Evolutionary conservation across 805 yeast genomes (phyloP).

Genomic region (Starmerella scarabaei): DNA sequence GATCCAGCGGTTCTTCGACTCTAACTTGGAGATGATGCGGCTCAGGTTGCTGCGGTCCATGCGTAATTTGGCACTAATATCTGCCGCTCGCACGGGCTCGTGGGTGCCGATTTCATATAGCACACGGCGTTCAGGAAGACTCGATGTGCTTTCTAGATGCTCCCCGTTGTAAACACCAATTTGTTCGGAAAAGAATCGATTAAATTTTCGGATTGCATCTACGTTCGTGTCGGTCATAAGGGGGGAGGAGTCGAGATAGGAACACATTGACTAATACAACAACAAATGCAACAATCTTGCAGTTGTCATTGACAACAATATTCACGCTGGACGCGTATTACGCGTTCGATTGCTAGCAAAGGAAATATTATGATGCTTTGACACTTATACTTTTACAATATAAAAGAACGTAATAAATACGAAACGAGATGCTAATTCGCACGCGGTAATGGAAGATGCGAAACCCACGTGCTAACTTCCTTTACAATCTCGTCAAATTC

Average conservation of each 20-base stretch:
- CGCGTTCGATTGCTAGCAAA: no score
- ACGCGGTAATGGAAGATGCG: constrained; percentile 12
- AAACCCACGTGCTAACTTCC: constrained; percentile 21
- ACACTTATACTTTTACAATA: no score
- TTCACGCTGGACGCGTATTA: no score
- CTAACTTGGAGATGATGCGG: constrained; percentile 1
- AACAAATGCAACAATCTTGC: not conserved
- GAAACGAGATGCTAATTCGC: not conserved
- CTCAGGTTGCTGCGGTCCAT: constrained; percentile 4
- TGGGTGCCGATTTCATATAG: constrained; percentile 3
- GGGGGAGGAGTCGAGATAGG: not conserved
- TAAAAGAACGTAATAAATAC: no score
- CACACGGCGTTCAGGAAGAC: constrained; percentile 2
- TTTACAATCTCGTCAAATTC: constrained; percentile 20
- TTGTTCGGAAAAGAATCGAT: constrained; percentile 2
- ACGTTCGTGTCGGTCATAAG: not conserved
- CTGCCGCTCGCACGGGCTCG: constrained; percentile 4
- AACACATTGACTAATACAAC: not conserved
- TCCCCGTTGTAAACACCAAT: constrained; percentile 1
- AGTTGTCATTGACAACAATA: no score
- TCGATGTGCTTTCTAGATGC: not conserved
- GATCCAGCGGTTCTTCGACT: not conserved
- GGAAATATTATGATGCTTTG: no score
- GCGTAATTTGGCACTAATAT: not conserved
- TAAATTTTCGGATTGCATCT: constrained; percentile 1